These are phyloP conservation scores for Emmonsiellopsis sp. DNA, from an alignment of 2,329 filamentous ascomycete species.

Conservation along the genomic window DNA sequence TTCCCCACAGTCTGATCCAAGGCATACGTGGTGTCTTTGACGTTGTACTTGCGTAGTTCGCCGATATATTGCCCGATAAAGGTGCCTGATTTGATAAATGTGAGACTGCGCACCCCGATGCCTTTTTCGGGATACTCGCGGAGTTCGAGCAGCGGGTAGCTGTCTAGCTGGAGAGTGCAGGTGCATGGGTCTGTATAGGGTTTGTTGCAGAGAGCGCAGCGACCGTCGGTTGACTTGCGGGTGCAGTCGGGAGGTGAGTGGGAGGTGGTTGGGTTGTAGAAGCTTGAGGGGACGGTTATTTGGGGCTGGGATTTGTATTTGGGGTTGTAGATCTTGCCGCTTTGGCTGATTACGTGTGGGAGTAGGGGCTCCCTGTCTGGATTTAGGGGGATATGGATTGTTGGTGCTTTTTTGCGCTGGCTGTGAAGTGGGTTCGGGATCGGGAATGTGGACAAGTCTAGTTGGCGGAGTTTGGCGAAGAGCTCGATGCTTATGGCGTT, in stretches of 20 bases:
- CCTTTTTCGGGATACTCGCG: conserved; percentile 21
- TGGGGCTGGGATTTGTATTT: not conserved
- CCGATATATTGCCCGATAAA: conserved; percentile 21
- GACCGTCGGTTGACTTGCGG: conserved; percentile 5
- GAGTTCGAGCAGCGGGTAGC: conserved; percentile 21
- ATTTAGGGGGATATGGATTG: not conserved
- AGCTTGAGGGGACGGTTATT: not conserved
- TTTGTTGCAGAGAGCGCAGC: conserved; percentile 15
- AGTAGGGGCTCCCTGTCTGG: too few species aligned
- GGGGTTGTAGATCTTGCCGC: not conserved
- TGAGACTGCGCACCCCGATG: conserved; percentile 23
- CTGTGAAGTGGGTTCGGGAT: not conserved
- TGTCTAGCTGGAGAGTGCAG: conserved; percentile 11
- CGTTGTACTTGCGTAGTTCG: conserved; percentile 9
- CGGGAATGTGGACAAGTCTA: not conserved
- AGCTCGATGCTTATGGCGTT: conserved; percentile 4
- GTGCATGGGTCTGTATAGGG: conserved; percentile 9
- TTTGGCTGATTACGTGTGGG: not conserved
- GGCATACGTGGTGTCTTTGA: conserved; percentile 13
- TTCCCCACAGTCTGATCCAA: conserved; percentile 5
- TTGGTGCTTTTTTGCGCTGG: not conserved
- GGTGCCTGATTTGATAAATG: conserved; percentile 16
- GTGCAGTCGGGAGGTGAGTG: not conserved
- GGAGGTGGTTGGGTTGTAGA: not conserved
- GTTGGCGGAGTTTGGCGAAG: not conserved